Evolutionary conservation across 2,329 filamentous ascomycete species (phyloP), one percentile per base, ranked within the genome.

Genomic region (Clonostachys sp.): DNA sequence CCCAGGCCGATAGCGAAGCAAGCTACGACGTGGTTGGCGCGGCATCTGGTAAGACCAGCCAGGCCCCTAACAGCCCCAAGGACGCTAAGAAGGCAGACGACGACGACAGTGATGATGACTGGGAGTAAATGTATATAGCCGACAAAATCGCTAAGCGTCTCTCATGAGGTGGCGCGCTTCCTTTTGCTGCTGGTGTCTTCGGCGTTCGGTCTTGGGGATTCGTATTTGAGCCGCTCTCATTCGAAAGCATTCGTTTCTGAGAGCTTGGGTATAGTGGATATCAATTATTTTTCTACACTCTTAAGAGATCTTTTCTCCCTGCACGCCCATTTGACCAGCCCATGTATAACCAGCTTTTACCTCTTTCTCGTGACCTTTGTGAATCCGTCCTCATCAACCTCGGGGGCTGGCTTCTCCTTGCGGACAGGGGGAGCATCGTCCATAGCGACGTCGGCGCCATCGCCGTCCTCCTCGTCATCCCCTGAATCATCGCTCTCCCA

Each of bases 11-110:
- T 59, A 96, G 92, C 63, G 94, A 99, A 58, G 89, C 89, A 16
- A 96, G 91, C 70, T 99, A 99, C 65, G 94, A 99, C 64, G 78
- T 99, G 34, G 90, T 99, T 42, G 87, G 87, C 8, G 84, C 86
- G 6, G 75, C 83, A 42, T 91, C 87, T 45, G 88, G 87, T 44
- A 80, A 82, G 41, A 83, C 85, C 36, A 96, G 89, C 64, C 87
- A 88, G 54, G 86, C 90, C 16, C 87, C 90, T 20, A 80, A 70
- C 61, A 84, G 81, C 61, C 81, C 81, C 24, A 83, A 81, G 61
- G 80, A 78, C 36, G 10, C 45, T 10, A 52, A 52, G 50, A 52
- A 50, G 46, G 41, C 40, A 13, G 47, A 47, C 20, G 55, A 57
- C 40, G 49, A 45, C 45, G 83, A 87, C 52, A 86, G 81, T 54